Percentiles rank a stretch among this genome's conserved stretches.
Evolutionary conservation across 257 asterid genomes (phyloP).

Genomic region (Solanum sejunctum): DNA sequence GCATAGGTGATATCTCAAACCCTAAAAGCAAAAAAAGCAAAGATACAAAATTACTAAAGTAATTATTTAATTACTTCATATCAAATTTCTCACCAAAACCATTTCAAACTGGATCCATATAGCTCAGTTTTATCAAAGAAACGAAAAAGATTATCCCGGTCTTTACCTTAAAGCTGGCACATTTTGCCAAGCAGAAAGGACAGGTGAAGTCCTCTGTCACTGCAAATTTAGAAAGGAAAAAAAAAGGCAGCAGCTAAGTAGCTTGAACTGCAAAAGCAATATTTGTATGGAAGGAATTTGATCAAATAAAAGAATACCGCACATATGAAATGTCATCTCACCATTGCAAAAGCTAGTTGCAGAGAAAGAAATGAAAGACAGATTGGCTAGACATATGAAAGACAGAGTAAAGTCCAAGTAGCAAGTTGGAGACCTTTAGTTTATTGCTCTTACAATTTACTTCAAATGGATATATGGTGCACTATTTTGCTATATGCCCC

Average conservation of each 20-base stretch:
- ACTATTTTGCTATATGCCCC: background rate
- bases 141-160: slow-evolving; percentile 6
- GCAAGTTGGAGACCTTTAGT: background rate
- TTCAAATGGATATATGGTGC: background rate
- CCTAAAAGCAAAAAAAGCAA: slow-evolving; percentile 43
- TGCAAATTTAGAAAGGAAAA: slow-evolving; percentile 24
- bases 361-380: no score
- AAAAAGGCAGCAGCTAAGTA: slow-evolving; percentile 12
- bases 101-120: background rate
- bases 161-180: slow-evolving; percentile 88
- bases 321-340: background rate
- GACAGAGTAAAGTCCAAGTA: background rate
- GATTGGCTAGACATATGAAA: background rate
- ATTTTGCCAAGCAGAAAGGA: slow-evolving; percentile 96
- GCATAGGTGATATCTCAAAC: slow-evolving; percentile 74
- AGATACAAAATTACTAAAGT: background rate
- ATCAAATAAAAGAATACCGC: background rate
- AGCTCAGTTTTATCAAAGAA: background rate
- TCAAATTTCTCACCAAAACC: background rate
- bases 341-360: background rate
- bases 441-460: background rate
- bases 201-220: slow-evolving; percentile 98
- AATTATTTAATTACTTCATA: background rate
- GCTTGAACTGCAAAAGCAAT: background rate
- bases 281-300: background rate